Percentiles rank a stretch among this genome's conserved stretches.
Evolutionary conservation across 208 protist species (phyloP).

Genomic region (Angomonas deanei): DNA sequence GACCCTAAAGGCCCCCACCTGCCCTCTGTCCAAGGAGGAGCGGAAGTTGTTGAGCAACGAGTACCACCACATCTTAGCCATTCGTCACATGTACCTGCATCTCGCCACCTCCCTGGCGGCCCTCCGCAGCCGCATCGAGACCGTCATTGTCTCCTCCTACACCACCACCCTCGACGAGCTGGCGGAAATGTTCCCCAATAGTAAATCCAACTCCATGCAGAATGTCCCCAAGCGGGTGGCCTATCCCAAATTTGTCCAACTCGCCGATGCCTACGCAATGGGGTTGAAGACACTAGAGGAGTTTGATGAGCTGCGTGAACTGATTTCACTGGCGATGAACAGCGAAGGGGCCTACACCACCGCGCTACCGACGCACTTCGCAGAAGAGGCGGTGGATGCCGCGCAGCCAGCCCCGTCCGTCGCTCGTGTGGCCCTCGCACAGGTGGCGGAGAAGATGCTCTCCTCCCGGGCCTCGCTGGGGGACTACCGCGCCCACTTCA

Average conservation of each 20-base stretch:
- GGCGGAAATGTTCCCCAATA: constrained; percentile 25
- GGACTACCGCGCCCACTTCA: constrained; percentile 27
- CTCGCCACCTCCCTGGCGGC: constrained; percentile 36
- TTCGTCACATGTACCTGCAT: constrained; percentile 41
- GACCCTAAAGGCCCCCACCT: constrained; percentile 56
- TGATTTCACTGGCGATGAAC: constrained; percentile 44
- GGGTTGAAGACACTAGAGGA: constrained; percentile 32
- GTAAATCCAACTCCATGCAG: constrained; percentile 11
- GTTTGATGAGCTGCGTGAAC: constrained; percentile 34
- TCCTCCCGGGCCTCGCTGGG: constrained; percentile 11
- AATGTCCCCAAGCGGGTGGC: constrained; percentile 1
- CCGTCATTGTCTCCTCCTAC: constrained; percentile 36
- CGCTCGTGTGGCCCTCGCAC: constrained; percentile 13
- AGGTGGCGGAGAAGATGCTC: constrained; percentile 16
- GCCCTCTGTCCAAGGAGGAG: constrained; percentile 16
- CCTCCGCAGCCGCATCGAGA: constrained; percentile 23
- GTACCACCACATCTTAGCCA: constrained; percentile 69
- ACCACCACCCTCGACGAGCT: constrained; percentile 35
- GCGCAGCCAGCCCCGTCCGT: constrained; percentile 9
- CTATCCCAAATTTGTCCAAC: constrained; percentile 53
- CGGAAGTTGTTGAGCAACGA: constrained; percentile 39
- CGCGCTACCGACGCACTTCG: constrained; percentile 33
- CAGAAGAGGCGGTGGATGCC: constrained; percentile 29
- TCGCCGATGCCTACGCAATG: constrained; percentile 64
- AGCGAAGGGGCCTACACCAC: constrained; percentile 33